phyloP scores from a whole-genome alignment of 805 yeast genomes.

The Schizosaccharomyces cryophilus region DNA sequence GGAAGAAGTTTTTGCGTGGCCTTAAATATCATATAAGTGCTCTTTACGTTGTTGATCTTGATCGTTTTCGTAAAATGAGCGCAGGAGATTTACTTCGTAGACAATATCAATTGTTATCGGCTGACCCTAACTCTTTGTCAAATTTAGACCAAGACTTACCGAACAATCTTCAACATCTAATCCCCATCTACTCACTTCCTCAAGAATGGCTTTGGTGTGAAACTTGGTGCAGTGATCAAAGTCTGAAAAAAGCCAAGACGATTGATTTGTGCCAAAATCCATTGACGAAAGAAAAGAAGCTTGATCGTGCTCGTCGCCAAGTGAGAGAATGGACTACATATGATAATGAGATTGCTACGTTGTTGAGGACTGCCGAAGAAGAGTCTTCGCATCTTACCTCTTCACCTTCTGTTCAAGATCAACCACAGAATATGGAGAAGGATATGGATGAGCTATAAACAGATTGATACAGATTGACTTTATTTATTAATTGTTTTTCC shows the following conservation, averaged over 20 bases:
- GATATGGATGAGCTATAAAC: too few relatives aligned
- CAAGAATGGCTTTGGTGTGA: constrained; percentile 87
- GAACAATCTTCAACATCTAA: constrained; percentile 47
- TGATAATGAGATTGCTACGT: constrained; percentile 26
- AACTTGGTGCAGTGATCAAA: constrained; percentile 62
- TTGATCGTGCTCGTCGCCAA: constrained; percentile 50
- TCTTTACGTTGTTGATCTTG: constrained; percentile 54
- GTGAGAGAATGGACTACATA: constrained; percentile 56
- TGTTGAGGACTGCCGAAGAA: background rate
- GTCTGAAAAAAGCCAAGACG: constrained; percentile 39
- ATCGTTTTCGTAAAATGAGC: constrained; percentile 31
- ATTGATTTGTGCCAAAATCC: constrained; percentile 74
- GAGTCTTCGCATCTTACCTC: background rate
- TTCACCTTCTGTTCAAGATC: too few relatives aligned
- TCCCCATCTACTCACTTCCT: constrained; percentile 50
- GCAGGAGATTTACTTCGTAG: constrained; percentile 66
- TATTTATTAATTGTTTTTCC: too few relatives aligned
- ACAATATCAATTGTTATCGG: constrained; percentile 61
- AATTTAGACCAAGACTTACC: constrained; percentile 84
- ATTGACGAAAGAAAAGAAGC: constrained; percentile 50
- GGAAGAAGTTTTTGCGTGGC: constrained; percentile 39
- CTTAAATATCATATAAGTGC: constrained; percentile 64
- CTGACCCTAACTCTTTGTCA: constrained; percentile 54
- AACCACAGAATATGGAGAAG: too few relatives aligned
- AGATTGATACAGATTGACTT: too few relatives aligned